Percentiles rank a stretch among this genome's conserved stretches.
Evolutionary conservation across 345 rosid species (phyloP).

Genomic region (Odontarrhena argentea): DNA sequence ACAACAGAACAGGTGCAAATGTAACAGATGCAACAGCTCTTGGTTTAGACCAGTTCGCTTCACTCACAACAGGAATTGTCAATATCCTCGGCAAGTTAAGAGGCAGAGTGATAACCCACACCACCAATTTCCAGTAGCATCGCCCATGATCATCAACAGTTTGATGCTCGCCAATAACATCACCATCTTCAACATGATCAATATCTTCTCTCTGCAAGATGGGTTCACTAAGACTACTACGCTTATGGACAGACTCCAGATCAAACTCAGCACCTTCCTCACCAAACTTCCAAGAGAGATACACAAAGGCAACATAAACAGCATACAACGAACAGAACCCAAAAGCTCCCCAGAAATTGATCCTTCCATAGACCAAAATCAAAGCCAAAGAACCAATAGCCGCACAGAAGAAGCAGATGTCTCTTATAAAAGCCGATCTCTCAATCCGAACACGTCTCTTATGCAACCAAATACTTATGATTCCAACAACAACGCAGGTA

Average conservation of each 20-base stretch:
- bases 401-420: constrained; percentile 65
- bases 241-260: constrained; percentile 38
- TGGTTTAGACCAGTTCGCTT: constrained; percentile 78
- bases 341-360: constrained; percentile 65
- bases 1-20: constrained; percentile 69
- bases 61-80: constrained; percentile 76
- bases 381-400: constrained; percentile 62
- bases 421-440: constrained; percentile 68
- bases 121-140: constrained; percentile 38
- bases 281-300: constrained; percentile 45
- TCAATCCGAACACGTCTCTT: constrained; percentile 53
- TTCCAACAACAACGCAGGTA: constrained; percentile 76
- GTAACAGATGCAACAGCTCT: constrained; percentile 65
- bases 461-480: constrained; percentile 53
- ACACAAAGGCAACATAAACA: constrained; percentile 63
- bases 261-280: constrained; percentile 37
- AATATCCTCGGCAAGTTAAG: constrained; percentile 76
- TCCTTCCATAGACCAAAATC: constrained; percentile 55
- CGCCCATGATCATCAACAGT: constrained; percentile 15
- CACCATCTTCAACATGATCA: constrained; percentile 19
- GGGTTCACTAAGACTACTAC: constrained; percentile 36
- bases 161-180: constrained; percentile 17
- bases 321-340: constrained; percentile 61
- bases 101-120: constrained; percentile 64
- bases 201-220: constrained; percentile 26